phyloP scores from a whole-genome alignment of 805 yeast genomes.

The Metschnikowia koreensis region DNA sequence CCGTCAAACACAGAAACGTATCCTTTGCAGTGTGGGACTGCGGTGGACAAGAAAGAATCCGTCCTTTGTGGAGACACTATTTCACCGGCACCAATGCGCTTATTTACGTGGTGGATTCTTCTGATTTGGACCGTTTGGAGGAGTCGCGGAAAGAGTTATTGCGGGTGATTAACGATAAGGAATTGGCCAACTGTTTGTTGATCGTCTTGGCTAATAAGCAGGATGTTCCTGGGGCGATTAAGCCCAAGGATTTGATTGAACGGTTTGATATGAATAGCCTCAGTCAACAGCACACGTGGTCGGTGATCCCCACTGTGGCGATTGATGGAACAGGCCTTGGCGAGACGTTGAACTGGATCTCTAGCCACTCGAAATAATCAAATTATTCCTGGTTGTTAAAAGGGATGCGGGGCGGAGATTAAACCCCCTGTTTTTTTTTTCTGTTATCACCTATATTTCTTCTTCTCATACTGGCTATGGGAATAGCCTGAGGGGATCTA shows the following conservation, averaged over 20 bases:
- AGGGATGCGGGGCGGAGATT: neutral
- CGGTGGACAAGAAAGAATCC: constrained; percentile 91
- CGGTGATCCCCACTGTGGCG: constrained; percentile 89
- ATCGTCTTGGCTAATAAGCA: constrained; percentile 89
- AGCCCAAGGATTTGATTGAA: constrained; percentile 78
- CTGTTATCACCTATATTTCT: neutral
- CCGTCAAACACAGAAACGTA: constrained; percentile 76
- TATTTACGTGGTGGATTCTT: constrained; percentile 85
- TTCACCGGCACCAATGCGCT: constrained; percentile 91
- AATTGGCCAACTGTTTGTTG: constrained; percentile 74
- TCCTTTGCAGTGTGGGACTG: constrained; percentile 92
- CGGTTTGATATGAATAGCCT: constrained; percentile 60
- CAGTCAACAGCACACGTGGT: constrained; percentile 72
- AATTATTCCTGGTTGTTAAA: neutral
- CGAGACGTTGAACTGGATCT: constrained; percentile 85
- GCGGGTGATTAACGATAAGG: constrained; percentile 78
- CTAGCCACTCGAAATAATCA: constrained; percentile 49
- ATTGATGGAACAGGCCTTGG: constrained; percentile 85
- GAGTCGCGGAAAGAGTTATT: constrained; percentile 77
- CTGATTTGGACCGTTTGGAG: constrained; percentile 67
- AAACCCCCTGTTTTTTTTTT: neutral
- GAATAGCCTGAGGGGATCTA: neutral
- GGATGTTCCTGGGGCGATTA: constrained; percentile 68
- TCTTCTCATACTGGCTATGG: neutral
- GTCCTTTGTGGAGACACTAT: constrained; percentile 95